phyloP scores from a whole-genome alignment of 2,329 filamentous ascomycete species.

The Trichoderma atrobrunneum region DNA sequence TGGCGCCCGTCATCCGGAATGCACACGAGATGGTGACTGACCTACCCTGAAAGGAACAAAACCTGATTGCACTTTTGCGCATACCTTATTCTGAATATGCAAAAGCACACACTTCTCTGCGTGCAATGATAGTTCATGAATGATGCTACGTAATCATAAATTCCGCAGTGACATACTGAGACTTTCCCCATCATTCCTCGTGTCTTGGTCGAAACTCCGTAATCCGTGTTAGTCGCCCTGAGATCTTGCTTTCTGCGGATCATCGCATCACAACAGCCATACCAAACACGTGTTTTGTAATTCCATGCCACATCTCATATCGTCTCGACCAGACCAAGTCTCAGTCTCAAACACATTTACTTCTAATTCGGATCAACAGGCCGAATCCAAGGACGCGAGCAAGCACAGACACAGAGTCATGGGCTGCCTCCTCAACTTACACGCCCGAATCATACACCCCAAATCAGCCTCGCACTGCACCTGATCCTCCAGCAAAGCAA shows the following conservation, averaged over 20 bases:
- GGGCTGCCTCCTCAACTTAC: neutral
- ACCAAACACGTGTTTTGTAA: neutral
- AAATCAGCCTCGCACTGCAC: neutral
- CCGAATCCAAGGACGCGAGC: neutral
- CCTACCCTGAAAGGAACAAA: neutral
- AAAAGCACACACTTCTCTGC: neutral
- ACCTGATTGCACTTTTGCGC: neutral
- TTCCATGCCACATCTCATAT: neutral
- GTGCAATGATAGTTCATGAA: neutral
- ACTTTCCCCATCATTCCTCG: neutral
- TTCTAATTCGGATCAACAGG: neutral
- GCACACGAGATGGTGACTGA: neutral
- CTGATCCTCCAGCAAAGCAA: neutral
- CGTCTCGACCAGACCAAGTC: neutral
- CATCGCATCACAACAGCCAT: neutral
- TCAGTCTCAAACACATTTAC: neutral
- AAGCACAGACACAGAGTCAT: neutral
- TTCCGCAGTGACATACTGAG: neutral
- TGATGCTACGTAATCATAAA: neutral
- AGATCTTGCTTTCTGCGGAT: neutral
- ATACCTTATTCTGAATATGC: neutral
- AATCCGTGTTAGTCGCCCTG: neutral
- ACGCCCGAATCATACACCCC: neutral
- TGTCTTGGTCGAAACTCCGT: neutral
- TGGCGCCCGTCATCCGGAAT: neutral